Evolutionary conservation across 306 rosid species (phyloP), one percentile per base, ranked within the genome.

Genomic region (Vicia villosa): DNA sequence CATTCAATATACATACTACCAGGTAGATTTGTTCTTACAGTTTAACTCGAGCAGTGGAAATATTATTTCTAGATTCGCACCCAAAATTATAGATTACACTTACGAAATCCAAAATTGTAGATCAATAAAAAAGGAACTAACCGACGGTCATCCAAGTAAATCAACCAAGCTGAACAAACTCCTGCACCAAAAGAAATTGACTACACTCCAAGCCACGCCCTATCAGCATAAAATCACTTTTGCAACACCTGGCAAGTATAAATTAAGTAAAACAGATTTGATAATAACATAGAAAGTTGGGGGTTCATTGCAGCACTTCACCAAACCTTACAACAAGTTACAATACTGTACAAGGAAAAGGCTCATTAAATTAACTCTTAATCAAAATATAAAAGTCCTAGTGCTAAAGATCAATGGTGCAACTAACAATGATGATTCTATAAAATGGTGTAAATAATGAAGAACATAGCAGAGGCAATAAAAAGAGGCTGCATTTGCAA

Each of bases 121-220:
- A 13, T 20, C 17, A 17, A 40, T 26, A 55, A 64, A 21, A 21
- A 74, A 34, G 51, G 51, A 57, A 73, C 61, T 84, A 94, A 96
- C 95, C 87, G 95, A 10, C 74, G 89, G 72, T 83, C 90, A 71
- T 87, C 88, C 38, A 76, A 86, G 81, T 75, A 82, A 76, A 86
- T 69, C 64, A 81, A 79, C 80, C 89, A 90, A 55, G 83, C 90
- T 32, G 86, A 74, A 79, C 94, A 87, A 67, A 83, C 85, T 78
- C 92, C 92, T 61, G 82, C 81, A 3, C 66, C 58, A 73, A 50
- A 77, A 37, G 16, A 20, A 72, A 69, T 14, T 43, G 4, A 30
- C 30, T 45, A 51, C 28, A 41, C 66, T 26, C 26, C 54, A 59
- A 49, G 37, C 43, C 46, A 6, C 24, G 56, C 62, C 11, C 45